Base-by-base conservation (phyloP, 164 flowering plant species). In the Stephania cephalantha region DNA sequence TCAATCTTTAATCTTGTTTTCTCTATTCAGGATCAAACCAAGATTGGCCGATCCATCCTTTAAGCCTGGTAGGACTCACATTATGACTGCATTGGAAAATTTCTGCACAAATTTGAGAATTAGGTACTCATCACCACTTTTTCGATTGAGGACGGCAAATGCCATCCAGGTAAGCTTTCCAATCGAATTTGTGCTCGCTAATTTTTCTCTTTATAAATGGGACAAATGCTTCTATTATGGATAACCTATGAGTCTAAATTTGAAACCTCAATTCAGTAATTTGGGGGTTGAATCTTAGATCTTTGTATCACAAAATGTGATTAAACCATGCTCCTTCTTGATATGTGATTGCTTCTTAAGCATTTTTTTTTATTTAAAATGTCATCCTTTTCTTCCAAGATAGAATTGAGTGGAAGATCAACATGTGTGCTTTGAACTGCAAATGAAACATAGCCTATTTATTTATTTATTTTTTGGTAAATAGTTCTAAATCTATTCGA, bases 111-210 rank as follows among this genome's bases (percentile, higher is more conserved):
- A 93, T 35, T 81, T 95, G 66, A 81, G 82, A 48, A 93, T 93
- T 73, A 85, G 97, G 79, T 95, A 95, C 84, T 95, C 99, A 78
- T 88, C 99, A 71, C 92, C 93, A 15, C 96, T 95, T 75, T 90
- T 95, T 79, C 91, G 96, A 31, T 82, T 95, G 84, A 83, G 78
- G 77, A 85, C 93, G 29, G 91, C 88, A 78, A 87, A 87, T 79
- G 86, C 84, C 10, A 87, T 95, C 75, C 94, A 91, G 91, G 99
- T 95, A 84, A 79, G 31, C 35, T 48, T 65, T 66, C 15, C 8
- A 22, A 75, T 5, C 45, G 48, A n/a, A 20, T 53, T 68, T 55
- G 9, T 31, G 6, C 18, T 7, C 35, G 2, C 48, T 61, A 9
- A 12, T 15, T 0, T 29, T 53, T 42, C 48, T 68, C 18, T 50